Evolutionary conservation across 805 yeast species (phyloP), one percentile per base, ranked within the genome.

Genomic region (Teunomyces funiuensis): DNA sequence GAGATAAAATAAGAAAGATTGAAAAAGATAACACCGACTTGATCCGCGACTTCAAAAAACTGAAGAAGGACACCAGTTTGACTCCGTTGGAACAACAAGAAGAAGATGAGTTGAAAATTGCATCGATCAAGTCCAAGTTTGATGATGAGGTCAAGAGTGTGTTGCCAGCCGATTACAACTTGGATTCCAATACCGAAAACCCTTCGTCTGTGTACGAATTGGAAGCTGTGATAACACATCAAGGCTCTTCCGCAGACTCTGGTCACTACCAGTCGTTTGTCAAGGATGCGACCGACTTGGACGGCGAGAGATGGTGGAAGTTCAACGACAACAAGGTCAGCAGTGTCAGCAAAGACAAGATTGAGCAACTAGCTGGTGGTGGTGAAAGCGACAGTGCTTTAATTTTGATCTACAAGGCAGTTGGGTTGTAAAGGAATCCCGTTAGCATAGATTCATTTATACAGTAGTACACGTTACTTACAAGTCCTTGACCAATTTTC

Each of bases 351-450:
- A 85, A 80, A 57, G 93, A 89, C 39, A 88, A 80, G 58, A 81
- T 93, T 46, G 96, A 89, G 61, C 64, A 77, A 42, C 74, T 93
- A 51, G 86, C 97, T 4, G 99, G 99, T 33, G 99, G 99, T 43
- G 97, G 98, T 43, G 99, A 95, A 69, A 81, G 96, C 53, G 99
- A 93, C 64, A 82, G 93, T 55, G 99, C 99, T 2, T 77, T 93
- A 62, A 83, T 93, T 42, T 74, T 91, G 51, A 67, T 93, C 41
- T 93, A 93, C 71, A 84, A 83, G 59, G 95, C 88, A 5, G 78
- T 84, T 49, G 95, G 91, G 14, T 67, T 84, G 50, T 55, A 49
- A 42, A 13, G 14, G 25, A 22, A 22, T 22, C 25, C 25, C 25
- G 25, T 22, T n/a, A 26, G 34, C 23, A 31, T 17, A 30, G 19